Conservation (phyloP, 768 basidiomycete genomes). For the Hirschioporus abietinus region DNA sequence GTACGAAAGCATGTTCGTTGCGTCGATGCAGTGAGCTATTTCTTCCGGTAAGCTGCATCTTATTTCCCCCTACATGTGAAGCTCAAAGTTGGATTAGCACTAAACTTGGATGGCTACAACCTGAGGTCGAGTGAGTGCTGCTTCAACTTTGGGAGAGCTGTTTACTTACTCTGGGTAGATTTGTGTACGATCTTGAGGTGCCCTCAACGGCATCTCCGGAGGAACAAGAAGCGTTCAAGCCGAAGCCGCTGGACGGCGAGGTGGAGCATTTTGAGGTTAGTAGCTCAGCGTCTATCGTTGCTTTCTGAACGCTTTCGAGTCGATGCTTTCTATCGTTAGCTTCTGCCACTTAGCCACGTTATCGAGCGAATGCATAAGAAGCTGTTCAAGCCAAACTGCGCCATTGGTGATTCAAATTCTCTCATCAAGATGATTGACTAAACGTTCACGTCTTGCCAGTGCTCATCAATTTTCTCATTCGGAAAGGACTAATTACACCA, state of each 20-base stretch:
- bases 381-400: slow-evolving; percentile 92
- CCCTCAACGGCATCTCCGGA: slow-evolving; percentile 33
- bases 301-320: not conserved
- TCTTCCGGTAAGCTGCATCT: slow-evolving; percentile 47
- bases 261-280: slow-evolving; percentile 88
- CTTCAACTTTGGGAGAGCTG: not conserved
- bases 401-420: slow-evolving; percentile 48
- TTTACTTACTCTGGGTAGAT: slow-evolving; percentile 37
- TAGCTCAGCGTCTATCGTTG: not conserved
- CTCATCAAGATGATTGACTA: not conserved
- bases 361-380: slow-evolving; percentile 58
- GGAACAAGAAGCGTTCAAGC: slow-evolving; percentile 48
- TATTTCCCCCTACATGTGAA: not conserved
- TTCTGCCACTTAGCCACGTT: slow-evolving; percentile 60
- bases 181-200: slow-evolving; percentile 76
- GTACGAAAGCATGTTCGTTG: slow-evolving; percentile 53
- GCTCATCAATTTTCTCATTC: slow-evolving; percentile 83
- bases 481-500: slow-evolving; percentile 79
- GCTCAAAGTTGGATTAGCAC: slow-evolving; percentile 34
- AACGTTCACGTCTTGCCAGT: slow-evolving; percentile 39
- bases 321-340: slow-evolving; percentile 32
- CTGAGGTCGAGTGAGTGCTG: slow-evolving; percentile 69
- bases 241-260: slow-evolving; percentile 83
- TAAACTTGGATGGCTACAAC: slow-evolving; percentile 72
- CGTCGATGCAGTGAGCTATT: slow-evolving; percentile 77